Percentiles rank a stretch among this genome's conserved stretches.
These are phyloP conservation scores for Cenchrus fungigraminus DNA, from an alignment of 176 grass and related monocot species.

Conservation along the genomic window DNA sequence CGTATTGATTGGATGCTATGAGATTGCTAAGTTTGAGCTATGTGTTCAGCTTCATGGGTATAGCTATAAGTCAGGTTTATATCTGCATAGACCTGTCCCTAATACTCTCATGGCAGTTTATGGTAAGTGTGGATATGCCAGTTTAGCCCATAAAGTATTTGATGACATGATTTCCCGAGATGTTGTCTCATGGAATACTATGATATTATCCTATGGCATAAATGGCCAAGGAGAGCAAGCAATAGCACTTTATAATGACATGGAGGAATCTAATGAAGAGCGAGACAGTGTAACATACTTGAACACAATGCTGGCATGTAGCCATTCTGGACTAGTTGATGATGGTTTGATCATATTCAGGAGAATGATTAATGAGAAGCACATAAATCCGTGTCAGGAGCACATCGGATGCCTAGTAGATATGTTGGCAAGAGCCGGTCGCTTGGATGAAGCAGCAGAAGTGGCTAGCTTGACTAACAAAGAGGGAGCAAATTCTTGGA, in stretches of 20 bases:
- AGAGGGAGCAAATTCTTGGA: constrained; percentile 60
- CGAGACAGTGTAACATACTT: constrained; percentile 68
- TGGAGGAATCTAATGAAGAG: constrained; percentile 52
- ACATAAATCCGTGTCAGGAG: constrained; percentile 44
- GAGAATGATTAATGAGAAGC: constrained; percentile 63
- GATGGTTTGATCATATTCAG: constrained; percentile 58
- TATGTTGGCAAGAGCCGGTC: constrained; percentile 76
- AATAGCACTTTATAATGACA: constrained; percentile 57
- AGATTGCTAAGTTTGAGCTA: constrained; percentile 60
- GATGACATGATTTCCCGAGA: constrained; percentile 58
- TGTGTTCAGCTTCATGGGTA: constrained; percentile 68
- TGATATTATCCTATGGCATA: constrained; percentile 78
- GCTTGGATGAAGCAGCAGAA: constrained; percentile 60
- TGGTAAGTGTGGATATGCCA: constrained; percentile 73
- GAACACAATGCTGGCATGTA: constrained; percentile 71
- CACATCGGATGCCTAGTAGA: constrained; percentile 74
- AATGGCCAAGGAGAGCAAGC: constrained; percentile 67
- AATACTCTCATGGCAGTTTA: constrained; percentile 77
- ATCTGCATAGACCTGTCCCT: constrained; percentile 49
- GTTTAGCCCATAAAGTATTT: constrained; percentile 59
- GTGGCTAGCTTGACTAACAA: constrained; percentile 53
- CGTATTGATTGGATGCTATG: constrained; percentile 63
- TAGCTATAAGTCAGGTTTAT: constrained; percentile 64
- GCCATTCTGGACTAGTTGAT: constrained; percentile 70
- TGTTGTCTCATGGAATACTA: constrained; percentile 71